Base-by-base conservation (phyloP, 352 stramenopile genomes). In the Pythium grandisporangium region DNA sequence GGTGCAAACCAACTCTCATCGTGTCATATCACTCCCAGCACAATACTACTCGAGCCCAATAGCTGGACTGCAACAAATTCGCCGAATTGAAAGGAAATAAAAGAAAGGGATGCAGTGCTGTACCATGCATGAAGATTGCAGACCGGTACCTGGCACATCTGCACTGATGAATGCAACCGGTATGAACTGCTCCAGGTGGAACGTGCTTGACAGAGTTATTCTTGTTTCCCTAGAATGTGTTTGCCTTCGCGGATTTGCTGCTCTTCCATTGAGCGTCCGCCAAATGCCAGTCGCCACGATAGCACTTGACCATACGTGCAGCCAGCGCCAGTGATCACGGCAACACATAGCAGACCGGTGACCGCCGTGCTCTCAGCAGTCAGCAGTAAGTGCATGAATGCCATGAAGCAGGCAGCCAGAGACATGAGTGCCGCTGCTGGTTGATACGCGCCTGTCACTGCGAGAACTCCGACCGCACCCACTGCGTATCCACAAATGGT, bases 271-370 rank as follows among this genome's bases (percentile, higher is more conserved):
- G 48, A 56, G 12, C 81, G 25, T 44, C 69, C 59, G 13, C 69
- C 61, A n/a, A 66, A 70, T 33, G 71, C 64, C n/a, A 75, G 52
- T 16, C 72, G 44, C 49, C 73, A 68, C 24, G 70, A 78, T 6
- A 54, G 37, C 29, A 79, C 45, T 38, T 84, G 73, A 23, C 79
- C 54, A 42, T 71, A 79, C 13, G 70, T 83, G 35, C 70, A 87
- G 20, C 54, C 61, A 12, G 66, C 49, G 26, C 73, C 73, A 3
- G 63, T 66, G 30, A 61, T n/a, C 17, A 35, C 49, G 7, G 68
- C 57, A 22, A 80, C 41, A n/a, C 49, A 49, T 17, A 83, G 48
- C n/a, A 76, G 42, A 2, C 55, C 21, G 3, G 35, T 42, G 19
- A 53, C 58, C 14, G 53, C 27, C 8, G 60, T 6, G 33, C 60